Base-by-base conservation (phyloP, 768 basidiomycete species). In the Boletus rubroflammeus region DNA sequence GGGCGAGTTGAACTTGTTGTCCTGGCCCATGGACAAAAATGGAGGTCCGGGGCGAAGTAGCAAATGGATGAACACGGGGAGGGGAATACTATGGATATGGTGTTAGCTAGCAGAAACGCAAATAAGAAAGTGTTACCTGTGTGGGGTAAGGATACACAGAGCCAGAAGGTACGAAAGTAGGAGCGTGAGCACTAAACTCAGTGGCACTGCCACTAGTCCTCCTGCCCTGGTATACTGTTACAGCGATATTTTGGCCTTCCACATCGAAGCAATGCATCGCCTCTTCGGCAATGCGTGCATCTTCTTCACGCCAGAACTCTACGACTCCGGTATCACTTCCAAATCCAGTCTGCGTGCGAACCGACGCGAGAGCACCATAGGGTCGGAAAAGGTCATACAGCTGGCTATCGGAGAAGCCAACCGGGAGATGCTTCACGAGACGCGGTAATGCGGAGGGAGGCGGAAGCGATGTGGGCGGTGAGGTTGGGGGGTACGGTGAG, bases 251-350 rank as follows among this genome's bases (percentile, higher is more conserved):
- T 65, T 88, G 85, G 11, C 89, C 90, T 39, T 88, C 87, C 14
- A 93, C 75, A 40, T 93, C 90, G 15, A 85, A 81, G 60, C 88
- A 92, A 70, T 93, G 90, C 81, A 93, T 78, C 3, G 85, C 83
- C 38, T 86, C 85, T 64, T 93, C 90, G 0, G 89, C 91, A 23
- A 78, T 73, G 25, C 82, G 79, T 7, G 89, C 91, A 63, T 93
- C 90, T 35, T 89, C 88, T 68, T 93, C 92, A 52, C 85, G 81
- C 88, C 89, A 93, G 68, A 88, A 93, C 68, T 93, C 89, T 39
- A 93, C 78, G 48, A 90, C 79, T 46, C 83, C 91, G 0, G 83
- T 86, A 69, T 90, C 90, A 38, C 81, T 77, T 21, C 88, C 89
- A 64, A 90, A 86, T 41, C 85, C 84, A 14, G 88, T 84, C 49